These are phyloP conservation scores for Naganishia sp. DNA, from an alignment of 1,284 basidiomycete species.

Conservation along the genomic window DNA sequence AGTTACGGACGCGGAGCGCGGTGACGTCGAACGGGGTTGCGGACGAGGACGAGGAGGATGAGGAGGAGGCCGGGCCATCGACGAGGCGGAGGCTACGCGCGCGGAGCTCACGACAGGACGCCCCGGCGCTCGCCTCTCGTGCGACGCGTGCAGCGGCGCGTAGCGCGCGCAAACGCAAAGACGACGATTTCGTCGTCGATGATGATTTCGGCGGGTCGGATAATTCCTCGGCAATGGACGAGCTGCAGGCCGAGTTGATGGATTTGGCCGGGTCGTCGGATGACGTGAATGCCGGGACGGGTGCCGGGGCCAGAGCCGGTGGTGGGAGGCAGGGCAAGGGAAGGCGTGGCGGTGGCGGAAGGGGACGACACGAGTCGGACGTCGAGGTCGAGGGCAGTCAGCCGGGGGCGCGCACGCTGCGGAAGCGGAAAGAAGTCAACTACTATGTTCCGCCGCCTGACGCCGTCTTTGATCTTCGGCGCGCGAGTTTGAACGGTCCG, in stretches of 20 bases:
- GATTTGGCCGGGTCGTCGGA: slow-evolving; percentile 56
- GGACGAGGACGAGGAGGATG: slow-evolving; percentile 33
- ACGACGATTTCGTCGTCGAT: slow-evolving; percentile 36
- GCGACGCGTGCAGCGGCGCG: slow-evolving; percentile 27
- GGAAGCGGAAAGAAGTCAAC: slow-evolving; percentile 46
- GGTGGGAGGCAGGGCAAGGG: slow-evolving; percentile 53
- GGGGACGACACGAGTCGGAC: slow-evolving; percentile 41
- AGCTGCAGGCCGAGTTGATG: slow-evolving; percentile 34
- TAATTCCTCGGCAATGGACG: slow-evolving; percentile 30
- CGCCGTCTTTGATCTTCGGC: slow-evolving; percentile 17
- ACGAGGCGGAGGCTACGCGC: slow-evolving; percentile 15
- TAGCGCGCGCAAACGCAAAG: slow-evolving; percentile 35
- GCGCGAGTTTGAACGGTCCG: slow-evolving; percentile 35
- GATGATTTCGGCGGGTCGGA: slow-evolving; percentile 22
- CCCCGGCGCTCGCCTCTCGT: slow-evolving; percentile 29
- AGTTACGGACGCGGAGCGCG: slow-evolving; percentile 1
- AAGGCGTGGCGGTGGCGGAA: slow-evolving; percentile 47
- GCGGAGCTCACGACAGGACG: slow-evolving; percentile 19
- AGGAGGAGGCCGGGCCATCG: slow-evolving; percentile 29
- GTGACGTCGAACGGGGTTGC: slow-evolving; percentile 17
- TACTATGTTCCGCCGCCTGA: slow-evolving; percentile 33
- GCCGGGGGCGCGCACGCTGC: slow-evolving; percentile 41
- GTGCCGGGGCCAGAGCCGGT: slow-evolving; percentile 36
- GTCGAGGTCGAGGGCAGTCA: slow-evolving; percentile 47
- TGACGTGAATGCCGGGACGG: slow-evolving; percentile 10